Evolutionary conservation across 202 grass and related monocot species (phyloP).

Genomic region (Setaria viridis): DNA sequence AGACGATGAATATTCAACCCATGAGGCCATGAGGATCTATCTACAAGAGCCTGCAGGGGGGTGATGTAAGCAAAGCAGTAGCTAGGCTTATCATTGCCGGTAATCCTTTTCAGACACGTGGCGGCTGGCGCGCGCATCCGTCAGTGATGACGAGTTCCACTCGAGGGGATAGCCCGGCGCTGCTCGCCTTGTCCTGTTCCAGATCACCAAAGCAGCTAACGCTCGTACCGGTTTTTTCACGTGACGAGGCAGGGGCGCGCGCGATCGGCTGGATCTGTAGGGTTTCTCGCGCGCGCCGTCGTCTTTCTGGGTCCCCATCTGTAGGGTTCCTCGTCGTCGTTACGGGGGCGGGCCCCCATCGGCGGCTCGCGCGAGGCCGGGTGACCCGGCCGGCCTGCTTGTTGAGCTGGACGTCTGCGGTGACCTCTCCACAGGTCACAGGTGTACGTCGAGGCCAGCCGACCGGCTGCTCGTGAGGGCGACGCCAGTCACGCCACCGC

Average conservation of each 20-base stretch:
- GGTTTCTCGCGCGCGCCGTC: neutral
- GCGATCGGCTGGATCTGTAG: constrained; percentile 17
- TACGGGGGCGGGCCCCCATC: neutral
- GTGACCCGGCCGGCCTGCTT: too few relatives aligned
- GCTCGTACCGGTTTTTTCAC: neutral
- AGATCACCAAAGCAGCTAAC: too few relatives aligned
- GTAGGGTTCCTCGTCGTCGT: constrained; percentile 18
- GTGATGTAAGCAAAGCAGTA: neutral
- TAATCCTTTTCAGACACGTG: constrained; percentile 36
- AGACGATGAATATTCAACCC: constrained; percentile 6
- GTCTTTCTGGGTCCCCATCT: neutral
- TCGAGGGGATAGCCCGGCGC: neutral
- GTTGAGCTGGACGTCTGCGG: constrained; percentile 43
- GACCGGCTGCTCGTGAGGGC: constrained; percentile 15
- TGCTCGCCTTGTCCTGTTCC: constrained; percentile 26
- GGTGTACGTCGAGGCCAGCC: neutral
- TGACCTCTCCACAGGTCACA: neutral
- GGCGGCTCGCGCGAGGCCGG: neutral
- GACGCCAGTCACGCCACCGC: neutral
- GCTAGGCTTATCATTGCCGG: constrained; percentile 31
- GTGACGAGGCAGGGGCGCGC: neutral
- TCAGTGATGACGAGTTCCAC: neutral
- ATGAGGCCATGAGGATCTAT: too few relatives aligned
- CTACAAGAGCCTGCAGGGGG: neutral
- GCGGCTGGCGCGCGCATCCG: neutral